A percentile compares a stretch with the other conserved stretches of the same genome.
Conservation (phyloP, 768 basidiomycete species). For the Suillus fuscotomentosus region DNA sequence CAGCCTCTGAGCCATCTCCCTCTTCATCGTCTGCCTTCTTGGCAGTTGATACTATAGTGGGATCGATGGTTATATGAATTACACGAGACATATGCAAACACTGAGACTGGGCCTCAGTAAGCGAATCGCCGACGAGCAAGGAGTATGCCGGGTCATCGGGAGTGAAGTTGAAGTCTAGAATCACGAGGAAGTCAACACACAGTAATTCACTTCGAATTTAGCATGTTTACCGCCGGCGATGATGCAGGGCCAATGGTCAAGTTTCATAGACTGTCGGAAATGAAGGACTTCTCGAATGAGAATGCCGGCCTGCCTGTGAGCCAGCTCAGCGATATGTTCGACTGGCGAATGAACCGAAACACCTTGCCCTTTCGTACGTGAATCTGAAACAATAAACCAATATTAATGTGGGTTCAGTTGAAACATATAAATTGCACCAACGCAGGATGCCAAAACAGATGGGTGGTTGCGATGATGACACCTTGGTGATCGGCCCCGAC, state of each 20-base stretch:
- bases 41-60: slow-evolving; percentile 39
- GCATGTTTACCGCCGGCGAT: slow-evolving; percentile 70
- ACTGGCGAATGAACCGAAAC: not conserved
- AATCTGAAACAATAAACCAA: slow-evolving; percentile 24
- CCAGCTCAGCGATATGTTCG: not conserved
- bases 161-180: slow-evolving; percentile 84
- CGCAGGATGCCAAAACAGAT: slow-evolving; percentile 95
- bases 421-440: slow-evolving; percentile 33
- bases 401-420: not conserved
- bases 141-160: slow-evolving; percentile 84
- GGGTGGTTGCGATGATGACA: slow-evolving; percentile 81
- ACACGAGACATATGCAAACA: slow-evolving; percentile 62
- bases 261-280: slow-evolving; percentile 49
- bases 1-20: slow-evolving; percentile 39
- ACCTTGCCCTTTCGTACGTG: slow-evolving; percentile 83
- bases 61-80: slow-evolving; percentile 69
- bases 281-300: slow-evolving; percentile 60
- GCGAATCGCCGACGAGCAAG: slow-evolving; percentile 59
- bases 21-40: slow-evolving; percentile 30
- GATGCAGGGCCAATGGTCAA: slow-evolving; percentile 70
- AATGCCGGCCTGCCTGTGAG: slow-evolving; percentile 70
- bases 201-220: not conserved
- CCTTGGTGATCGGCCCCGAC: slow-evolving; percentile 44
- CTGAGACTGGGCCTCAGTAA: slow-evolving; percentile 55
- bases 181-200: slow-evolving; percentile 1